Evolutionary conservation across 1,284 basidiomycete genomes (phyloP), one percentile per base, ranked within the genome.

Genomic region (Porogramme epimiltina): DNA sequence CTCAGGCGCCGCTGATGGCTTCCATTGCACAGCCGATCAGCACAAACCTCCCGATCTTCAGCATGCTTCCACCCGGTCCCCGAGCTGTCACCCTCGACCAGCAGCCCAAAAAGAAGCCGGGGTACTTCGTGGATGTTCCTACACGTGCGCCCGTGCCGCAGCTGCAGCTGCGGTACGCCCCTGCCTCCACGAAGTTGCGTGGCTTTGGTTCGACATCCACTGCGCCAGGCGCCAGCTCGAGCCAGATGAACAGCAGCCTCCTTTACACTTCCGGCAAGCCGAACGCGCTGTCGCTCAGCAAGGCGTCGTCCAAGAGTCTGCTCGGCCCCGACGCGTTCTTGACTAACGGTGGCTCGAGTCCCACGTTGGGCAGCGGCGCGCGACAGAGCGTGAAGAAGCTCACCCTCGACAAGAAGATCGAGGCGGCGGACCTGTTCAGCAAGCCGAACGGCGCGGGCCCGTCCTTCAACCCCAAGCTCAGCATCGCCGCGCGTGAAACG

Each of bases 331-430:
- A 87, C 49, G 66, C 72, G 5, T 77, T 84, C 57, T 56, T 83
- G 24, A 66, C 59, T 42, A 77, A 77, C 22, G 78, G 80, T 28
- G 87, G 73, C 62, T 81, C 85, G 23, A 91, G 89, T 75, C 71
- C 94, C 66, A 74, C 85, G 63, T 66, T 89, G 43, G 77, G 89
- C 61, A 85, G 82, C 53, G 84, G 85, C n/a, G 72, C 73, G 20
- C 81, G 89, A 36, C 84, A 89, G 51, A 97, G 92, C 67, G 93
- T 98, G 56, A 99, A 98, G 79, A 96, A 97, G 69, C 82, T 99
- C 48, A 88, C 95, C 36, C 72, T 98, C 51, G 90, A 95, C 65
- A 91, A 87, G 68, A 89, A 85, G 64, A 76, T 89, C 16, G 87
- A 89, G 49, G 77, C 87, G 15, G 72, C 79, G n/a, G 85, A 90